phyloP scores from a whole-genome alignment of 352 stramenopile species.

The Pythium phragmitis region DNA sequence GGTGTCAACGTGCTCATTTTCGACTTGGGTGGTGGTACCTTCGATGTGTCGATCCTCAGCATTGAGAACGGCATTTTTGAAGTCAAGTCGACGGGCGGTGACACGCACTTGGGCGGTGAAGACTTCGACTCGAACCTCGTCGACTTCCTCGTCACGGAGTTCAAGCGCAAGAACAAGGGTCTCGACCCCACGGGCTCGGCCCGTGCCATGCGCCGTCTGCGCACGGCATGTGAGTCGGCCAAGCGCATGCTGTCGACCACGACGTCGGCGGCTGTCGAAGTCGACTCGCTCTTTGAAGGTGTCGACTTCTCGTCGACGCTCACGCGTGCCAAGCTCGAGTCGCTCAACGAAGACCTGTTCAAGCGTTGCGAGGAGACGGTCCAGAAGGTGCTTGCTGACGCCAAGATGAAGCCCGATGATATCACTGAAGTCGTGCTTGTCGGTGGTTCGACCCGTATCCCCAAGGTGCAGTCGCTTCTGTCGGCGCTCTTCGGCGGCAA shows the following conservation, averaged over 20 bases:
- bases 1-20: constrained; percentile 95
- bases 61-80: constrained; percentile 97
- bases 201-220: constrained; percentile 93
- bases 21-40: constrained; percentile 94
- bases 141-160: constrained; percentile 91
- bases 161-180: constrained; percentile 92
- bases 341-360: constrained; percentile 94
- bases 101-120: constrained; percentile 93
- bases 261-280: constrained; percentile 93
- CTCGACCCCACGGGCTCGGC: constrained; percentile 92
- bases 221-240: constrained; percentile 95
- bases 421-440: constrained; percentile 90
- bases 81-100: constrained; percentile 93
- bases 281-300: constrained; percentile 93
- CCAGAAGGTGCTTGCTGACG: constrained; percentile 87
- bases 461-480: constrained; percentile 53
- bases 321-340: constrained; percentile 95
- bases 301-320: constrained; percentile 93
- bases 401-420: constrained; percentile 87
- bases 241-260: constrained; percentile 95
- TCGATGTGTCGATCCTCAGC: constrained; percentile 92
- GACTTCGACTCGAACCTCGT: constrained; percentile 96
- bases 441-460: constrained; percentile 59
- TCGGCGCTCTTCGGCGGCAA: constrained; percentile 62
- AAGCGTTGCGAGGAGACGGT: constrained; percentile 92